Percentiles rank a stretch among this genome's conserved stretches.
These are phyloP conservation scores for Dillenia suffruticosa DNA, from an alignment of 164 flowering plant species.

Conservation along the genomic window DNA sequence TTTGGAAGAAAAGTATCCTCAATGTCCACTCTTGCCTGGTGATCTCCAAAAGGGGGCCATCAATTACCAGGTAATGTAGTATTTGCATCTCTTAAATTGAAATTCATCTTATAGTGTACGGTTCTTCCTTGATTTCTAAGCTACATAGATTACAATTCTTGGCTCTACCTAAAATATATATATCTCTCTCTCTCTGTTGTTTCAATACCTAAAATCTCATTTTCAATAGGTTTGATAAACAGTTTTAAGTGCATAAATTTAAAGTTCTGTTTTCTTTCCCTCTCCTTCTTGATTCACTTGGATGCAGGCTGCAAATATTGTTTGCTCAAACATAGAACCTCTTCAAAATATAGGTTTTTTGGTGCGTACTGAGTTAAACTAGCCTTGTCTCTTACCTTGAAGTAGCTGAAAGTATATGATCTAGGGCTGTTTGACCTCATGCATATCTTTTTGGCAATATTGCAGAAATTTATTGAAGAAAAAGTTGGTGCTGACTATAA, in stretches of 20 bases:
- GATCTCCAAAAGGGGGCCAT: constrained; percentile 69
- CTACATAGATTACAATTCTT: too few relatives aligned
- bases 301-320: constrained; percentile 74
- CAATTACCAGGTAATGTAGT: constrained; percentile 63
- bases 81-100: too few relatives aligned
- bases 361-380: constrained; percentile 27
- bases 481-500: constrained; percentile 53
- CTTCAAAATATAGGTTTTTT: constrained; percentile 53
- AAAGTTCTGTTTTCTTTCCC: not conserved
- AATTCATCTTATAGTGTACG: too few relatives aligned
- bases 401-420: not conserved
- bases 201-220: too few relatives aligned
- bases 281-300: not conserved
- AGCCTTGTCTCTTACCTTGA: not conserved
- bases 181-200: too few relatives aligned
- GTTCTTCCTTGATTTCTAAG: too few relatives aligned
- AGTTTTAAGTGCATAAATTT: not conserved
- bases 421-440: not conserved
- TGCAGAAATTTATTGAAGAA: constrained; percentile 64
- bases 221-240: too few relatives aligned
- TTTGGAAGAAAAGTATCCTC: constrained; percentile 74
- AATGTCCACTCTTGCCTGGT: constrained; percentile 67
- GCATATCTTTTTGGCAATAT: not conserved
- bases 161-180: too few relatives aligned
- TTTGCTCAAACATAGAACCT: constrained; percentile 79